Evolutionary conservation across 2,329 filamentous ascomycete species (phyloP).

Genomic region (Colletotrichum phormii): DNA sequence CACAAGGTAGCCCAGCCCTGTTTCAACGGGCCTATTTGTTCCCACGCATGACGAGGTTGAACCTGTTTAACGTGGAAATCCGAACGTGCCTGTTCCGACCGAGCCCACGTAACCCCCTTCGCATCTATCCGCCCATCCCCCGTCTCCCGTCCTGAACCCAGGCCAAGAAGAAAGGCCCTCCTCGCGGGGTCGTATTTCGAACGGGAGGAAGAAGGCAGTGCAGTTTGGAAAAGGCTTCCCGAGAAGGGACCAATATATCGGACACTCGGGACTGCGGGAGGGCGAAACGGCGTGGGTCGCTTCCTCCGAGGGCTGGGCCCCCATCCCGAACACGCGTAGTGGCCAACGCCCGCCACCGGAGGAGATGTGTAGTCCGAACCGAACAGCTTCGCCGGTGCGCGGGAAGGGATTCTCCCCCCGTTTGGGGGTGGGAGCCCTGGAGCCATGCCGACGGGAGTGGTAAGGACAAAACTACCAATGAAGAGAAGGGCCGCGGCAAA

Average conservation of each 20-base stretch:
- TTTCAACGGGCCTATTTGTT: not conserved
- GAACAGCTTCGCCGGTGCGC: not conserved
- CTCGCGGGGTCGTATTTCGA: not conserved
- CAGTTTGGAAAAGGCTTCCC: not conserved
- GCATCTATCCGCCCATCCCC: not conserved
- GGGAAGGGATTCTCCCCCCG: too few relatives aligned
- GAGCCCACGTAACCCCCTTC: not conserved
- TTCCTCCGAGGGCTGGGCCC: not conserved
- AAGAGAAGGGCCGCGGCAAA: not conserved
- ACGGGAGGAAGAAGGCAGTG: not conserved
- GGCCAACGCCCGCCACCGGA: not conserved
- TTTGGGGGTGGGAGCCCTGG: too few relatives aligned
- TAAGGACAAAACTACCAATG: not conserved
- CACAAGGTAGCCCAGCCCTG: not conserved
- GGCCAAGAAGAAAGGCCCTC: not conserved
- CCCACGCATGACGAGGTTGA: not conserved
- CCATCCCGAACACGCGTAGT: not conserved
- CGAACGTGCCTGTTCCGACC: not conserved
- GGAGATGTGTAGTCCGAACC: not conserved
- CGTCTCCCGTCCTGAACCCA: not conserved
- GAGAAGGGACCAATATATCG: slow-evolving; percentile 17
- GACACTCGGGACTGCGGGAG: slow-evolving; percentile 20
- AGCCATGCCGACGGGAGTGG: not conserved
- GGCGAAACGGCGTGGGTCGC: slow-evolving; percentile 15
- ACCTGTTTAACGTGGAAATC: not conserved